phyloP scores from a whole-genome alignment of 1,284 basidiomycete species.

The Pterulicium gracile region DNA sequence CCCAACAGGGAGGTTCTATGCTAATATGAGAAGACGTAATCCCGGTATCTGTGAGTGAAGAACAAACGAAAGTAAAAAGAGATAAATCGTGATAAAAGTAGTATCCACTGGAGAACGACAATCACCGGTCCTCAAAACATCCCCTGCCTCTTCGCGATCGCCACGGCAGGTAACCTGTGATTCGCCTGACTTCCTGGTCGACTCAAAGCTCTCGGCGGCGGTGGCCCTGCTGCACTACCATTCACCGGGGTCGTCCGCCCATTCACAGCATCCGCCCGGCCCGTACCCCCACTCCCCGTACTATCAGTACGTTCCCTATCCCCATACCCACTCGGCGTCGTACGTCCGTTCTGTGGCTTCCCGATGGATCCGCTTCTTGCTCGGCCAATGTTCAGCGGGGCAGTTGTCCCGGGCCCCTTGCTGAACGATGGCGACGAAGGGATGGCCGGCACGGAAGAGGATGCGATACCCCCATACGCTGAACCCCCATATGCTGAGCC shows the following conservation, averaged over 20 bases:
- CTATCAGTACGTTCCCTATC: conserved; percentile 23
- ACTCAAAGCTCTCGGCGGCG: conserved; percentile 53
- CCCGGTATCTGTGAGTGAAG: no score
- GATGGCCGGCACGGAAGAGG: not conserved
- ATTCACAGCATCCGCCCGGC: conserved; percentile 14
- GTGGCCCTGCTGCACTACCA: conserved; percentile 26
- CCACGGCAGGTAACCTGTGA: conserved; percentile 34
- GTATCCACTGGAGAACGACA: no score
- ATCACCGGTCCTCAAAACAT: conserved; percentile 50
- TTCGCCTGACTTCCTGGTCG: conserved; percentile 43
- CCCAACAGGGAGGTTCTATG: no score
- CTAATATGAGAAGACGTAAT: no score
- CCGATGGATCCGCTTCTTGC: not conserved
- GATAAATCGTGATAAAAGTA: no score
- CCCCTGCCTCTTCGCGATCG: conserved; percentile 39
- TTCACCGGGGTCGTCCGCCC: not conserved
- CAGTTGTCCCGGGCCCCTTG: not conserved
- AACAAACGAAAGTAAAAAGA: no score
- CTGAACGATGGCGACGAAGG: not conserved
- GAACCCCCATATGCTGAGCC: no score
- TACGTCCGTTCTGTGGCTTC: conserved; percentile 12
- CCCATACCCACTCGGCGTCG: conserved; percentile 4
- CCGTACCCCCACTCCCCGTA: conserved; percentile 16
- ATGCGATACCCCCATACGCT: not conserved
- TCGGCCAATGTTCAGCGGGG: not conserved